Conservation (phyloP, 83 land plant genomes). For the Picea mariana region DNA sequence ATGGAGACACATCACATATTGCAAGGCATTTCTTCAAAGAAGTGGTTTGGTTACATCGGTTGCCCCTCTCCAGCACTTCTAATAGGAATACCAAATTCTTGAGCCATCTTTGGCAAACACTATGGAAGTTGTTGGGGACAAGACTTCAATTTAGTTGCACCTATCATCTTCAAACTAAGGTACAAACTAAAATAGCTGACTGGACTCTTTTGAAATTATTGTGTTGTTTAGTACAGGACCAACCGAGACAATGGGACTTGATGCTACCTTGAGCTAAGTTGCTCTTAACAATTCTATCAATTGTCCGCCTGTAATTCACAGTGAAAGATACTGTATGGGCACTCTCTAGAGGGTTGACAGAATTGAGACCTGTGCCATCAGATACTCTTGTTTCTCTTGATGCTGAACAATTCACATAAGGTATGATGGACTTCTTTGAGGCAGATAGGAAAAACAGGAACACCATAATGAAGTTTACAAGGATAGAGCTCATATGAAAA, state of each 20-base stretch:
- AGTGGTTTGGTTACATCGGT: neutral
- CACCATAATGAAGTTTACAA: neutral
- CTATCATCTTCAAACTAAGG: neutral
- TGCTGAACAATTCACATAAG: neutral
- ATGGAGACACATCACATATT: neutral
- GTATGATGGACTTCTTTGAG: neutral
- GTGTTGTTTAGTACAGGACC: too few relatives aligned
- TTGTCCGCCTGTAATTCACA: too few relatives aligned
- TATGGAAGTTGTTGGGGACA: neutral
- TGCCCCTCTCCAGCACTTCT: neutral
- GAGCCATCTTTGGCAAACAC: neutral
- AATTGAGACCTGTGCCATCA: neutral
- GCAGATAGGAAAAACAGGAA: neutral
- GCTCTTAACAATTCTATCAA: too few relatives aligned
- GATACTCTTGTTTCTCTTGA: neutral
- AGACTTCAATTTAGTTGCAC: neutral
- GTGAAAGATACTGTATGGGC: neutral
- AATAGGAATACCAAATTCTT: neutral
- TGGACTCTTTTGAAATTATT: neutral
- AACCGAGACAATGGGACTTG: too few relatives aligned
- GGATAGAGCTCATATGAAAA: neutral
- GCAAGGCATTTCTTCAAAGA: neutral
- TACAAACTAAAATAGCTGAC: neutral
- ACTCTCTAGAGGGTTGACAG: neutral
- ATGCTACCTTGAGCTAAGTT: too few relatives aligned